These are phyloP conservation scores for Cardamine chenopodiifolia DNA, from an alignment of 345 rosid genomes.

Conservation along the genomic window DNA sequence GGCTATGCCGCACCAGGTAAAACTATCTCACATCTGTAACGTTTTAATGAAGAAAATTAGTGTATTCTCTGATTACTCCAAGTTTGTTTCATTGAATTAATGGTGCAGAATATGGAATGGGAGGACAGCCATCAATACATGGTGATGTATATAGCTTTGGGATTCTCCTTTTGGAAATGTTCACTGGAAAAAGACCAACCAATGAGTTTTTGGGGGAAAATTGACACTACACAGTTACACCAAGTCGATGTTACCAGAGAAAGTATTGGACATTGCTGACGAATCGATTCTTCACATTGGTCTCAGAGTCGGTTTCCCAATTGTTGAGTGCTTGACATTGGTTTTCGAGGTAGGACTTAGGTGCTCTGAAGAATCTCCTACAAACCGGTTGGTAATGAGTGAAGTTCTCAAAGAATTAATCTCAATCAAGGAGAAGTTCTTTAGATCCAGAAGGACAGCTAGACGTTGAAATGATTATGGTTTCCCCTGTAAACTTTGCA, in stretches of 20 bases:
- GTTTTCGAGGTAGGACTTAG: conserved; percentile 23
- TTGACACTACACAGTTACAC: conserved; percentile 22
- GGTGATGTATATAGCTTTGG: conserved; percentile 16
- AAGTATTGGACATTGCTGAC: not conserved
- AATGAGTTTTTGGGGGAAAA: conserved; percentile 23
- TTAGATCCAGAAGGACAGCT: not conserved
- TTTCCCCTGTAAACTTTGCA: not conserved
- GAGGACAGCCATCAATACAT: conserved; percentile 25
- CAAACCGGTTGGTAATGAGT: conserved; percentile 10
- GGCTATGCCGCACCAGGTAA: conserved; percentile 30
- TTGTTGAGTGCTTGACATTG: not conserved
- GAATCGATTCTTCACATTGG: not conserved
- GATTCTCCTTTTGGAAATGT: not conserved
- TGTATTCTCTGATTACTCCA: not conserved
- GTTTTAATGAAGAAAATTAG: not conserved
- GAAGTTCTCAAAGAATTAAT: conserved; percentile 28
- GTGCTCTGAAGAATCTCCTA: conserved; percentile 32
- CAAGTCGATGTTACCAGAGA: conserved; percentile 1
- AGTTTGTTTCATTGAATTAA: not conserved
- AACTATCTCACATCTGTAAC: not conserved
- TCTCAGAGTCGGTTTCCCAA: not conserved
- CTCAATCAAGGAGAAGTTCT: conserved; percentile 24
- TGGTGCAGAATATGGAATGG: conserved; percentile 41
- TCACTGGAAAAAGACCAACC: conserved; percentile 33
- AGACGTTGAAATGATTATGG: conserved; percentile 5